Evolutionary conservation across 495 filamentous ascomycete genomes (phyloP).

Genomic region (Trichoderma erinaceum): DNA sequence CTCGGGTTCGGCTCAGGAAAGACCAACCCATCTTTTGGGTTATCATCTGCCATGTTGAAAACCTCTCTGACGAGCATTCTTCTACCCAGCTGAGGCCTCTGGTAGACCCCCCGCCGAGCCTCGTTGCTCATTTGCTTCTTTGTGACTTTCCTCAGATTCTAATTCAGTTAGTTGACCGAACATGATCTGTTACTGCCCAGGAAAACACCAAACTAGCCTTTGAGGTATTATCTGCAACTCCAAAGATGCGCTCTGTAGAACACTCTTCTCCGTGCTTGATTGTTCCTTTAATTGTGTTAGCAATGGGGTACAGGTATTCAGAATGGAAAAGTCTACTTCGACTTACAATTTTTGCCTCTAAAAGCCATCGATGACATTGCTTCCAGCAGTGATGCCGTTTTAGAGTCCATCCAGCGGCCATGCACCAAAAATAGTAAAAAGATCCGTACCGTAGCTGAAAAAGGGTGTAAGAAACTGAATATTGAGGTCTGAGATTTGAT

Average conservation of each 20-base stretch:
- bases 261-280: conserved; percentile 33
- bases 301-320: background rate
- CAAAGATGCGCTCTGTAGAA: conserved; percentile 53
- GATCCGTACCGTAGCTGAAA: background rate
- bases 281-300: conserved; percentile 31
- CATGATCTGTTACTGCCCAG: background rate
- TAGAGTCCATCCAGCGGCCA: background rate
- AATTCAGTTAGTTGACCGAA: background rate
- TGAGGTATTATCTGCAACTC: conserved; percentile 60
- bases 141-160: conserved; percentile 51
- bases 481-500: background rate
- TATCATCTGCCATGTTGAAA: conserved; percentile 55
- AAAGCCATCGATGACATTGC: background rate
- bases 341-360: conserved; percentile 30
- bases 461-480: background rate
- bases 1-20: no score
- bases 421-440: background rate
- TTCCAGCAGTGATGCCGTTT: no score
- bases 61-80: no score
- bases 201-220: conserved; percentile 50
- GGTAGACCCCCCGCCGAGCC: no score
- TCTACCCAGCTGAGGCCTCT: no score
- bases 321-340: background rate
- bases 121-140: no score
- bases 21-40: conserved; percentile 60